Evolutionary conservation across 768 basidiomycete genomes (phyloP).

Genomic region (Trametes villosa): DNA sequence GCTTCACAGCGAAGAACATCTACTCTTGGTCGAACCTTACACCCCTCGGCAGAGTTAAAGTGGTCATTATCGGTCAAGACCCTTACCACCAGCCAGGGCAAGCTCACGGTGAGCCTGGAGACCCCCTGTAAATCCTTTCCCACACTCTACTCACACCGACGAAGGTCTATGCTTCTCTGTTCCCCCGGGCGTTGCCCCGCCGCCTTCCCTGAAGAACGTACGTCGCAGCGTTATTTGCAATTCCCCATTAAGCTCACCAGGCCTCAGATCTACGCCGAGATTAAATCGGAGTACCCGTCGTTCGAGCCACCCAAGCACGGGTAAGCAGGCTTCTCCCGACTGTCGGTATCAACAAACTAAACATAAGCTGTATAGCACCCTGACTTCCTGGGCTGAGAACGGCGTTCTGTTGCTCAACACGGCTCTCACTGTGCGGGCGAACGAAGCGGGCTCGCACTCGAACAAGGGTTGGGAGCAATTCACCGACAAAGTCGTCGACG

Average conservation of each 20-base stretch:
- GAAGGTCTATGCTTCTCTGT: constrained; percentile 90
- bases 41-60: constrained; percentile 80
- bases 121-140: background rate
- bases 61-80: constrained; percentile 91
- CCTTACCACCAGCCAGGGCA: constrained; percentile 82
- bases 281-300: constrained; percentile 78
- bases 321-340: constrained; percentile 49
- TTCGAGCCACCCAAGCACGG: constrained; percentile 85
- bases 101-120: constrained; percentile 69
- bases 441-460: constrained; percentile 78
- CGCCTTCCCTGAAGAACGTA: constrained; percentile 85
- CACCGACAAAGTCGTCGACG: constrained; percentile 80
- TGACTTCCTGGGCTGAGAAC: constrained; percentile 78
- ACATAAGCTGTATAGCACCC: constrained; percentile 55
- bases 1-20: constrained; percentile 67
- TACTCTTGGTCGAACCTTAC: constrained; percentile 89
- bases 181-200: constrained; percentile 70
- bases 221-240: constrained; percentile 28
- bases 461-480: constrained; percentile 91
- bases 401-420: constrained; percentile 94
- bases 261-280: constrained; percentile 82
- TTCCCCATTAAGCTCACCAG: constrained; percentile 18
- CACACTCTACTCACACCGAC: constrained; percentile 4
- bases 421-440: constrained; percentile 84
- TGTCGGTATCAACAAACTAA: constrained; percentile 7